These are phyloP conservation scores for Candida sithepensis DNA, from an alignment of 805 yeast genomes.

Conservation along the genomic window DNA sequence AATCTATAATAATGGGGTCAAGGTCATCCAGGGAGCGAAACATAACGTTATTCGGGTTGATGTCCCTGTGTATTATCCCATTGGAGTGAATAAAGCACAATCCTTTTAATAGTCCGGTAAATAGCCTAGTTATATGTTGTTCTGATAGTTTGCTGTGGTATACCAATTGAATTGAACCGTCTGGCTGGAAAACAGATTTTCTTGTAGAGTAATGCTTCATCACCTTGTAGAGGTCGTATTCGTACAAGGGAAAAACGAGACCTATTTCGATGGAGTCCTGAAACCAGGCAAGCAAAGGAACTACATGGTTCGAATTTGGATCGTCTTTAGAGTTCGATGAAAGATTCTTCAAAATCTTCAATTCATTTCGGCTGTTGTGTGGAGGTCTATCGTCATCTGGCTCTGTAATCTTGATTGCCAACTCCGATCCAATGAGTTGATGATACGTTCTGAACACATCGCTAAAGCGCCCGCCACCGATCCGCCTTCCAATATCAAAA, in stretches of 20 bases:
- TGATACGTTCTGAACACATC: conserved; percentile 30
- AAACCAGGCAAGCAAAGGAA: conserved; percentile 11
- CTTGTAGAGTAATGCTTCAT: conserved; percentile 32
- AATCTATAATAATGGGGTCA: conserved; percentile 37
- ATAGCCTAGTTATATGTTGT: conserved; percentile 25
- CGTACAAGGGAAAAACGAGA: conserved; percentile 40
- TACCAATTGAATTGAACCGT: conserved; percentile 12
- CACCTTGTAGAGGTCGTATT: conserved; percentile 33
- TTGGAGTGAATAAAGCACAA: conserved; percentile 62
- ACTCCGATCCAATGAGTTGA: conserved; percentile 10
- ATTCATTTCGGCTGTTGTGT: conserved; percentile 46
- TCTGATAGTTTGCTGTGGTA: conserved; percentile 14
- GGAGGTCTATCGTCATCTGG: conserved; percentile 53
- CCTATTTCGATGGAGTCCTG: conserved; percentile 32
- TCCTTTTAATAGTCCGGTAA: conserved; percentile 40
- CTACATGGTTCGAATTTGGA: conserved; percentile 11
- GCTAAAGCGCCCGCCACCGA: conserved; percentile 44
- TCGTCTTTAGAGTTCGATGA: not conserved
- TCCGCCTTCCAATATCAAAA: conserved; percentile 15
- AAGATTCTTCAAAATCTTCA: conserved; percentile 33
- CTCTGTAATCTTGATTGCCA: conserved; percentile 46
- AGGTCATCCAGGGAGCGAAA: conserved; percentile 22
- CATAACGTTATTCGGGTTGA: conserved; percentile 67
- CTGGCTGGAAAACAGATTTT: conserved; percentile 18
- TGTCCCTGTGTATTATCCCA: conserved; percentile 68